phyloP scores from a whole-genome alignment of 805 yeast genomes.

The Barnettozyma salicaria region DNA sequence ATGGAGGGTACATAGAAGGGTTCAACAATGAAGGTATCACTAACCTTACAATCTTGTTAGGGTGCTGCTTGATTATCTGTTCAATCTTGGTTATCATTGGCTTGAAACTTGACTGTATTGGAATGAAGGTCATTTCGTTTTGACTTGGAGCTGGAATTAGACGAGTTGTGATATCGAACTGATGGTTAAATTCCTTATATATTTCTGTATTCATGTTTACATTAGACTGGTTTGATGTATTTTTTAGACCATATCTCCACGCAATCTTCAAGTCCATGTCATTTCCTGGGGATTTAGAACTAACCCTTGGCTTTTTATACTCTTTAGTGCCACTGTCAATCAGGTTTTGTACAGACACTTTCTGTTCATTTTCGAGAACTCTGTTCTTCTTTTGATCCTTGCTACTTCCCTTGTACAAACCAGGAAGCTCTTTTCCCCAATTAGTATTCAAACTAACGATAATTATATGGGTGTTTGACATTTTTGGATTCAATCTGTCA shows the following conservation, averaged over 20 bases:
- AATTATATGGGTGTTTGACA: constrained; percentile 50
- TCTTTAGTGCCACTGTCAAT: constrained; percentile 29
- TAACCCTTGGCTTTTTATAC: constrained; percentile 7
- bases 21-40: constrained; percentile 73
- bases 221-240: constrained; percentile 26
- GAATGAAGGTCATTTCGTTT: constrained; percentile 54
- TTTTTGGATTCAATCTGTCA: constrained; percentile 40
- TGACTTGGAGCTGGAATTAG: constrained; percentile 60
- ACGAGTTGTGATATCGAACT: constrained; percentile 72
- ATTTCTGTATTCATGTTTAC: constrained; percentile 26
- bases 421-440: constrained; percentile 74
- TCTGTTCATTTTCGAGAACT: constrained; percentile 51
- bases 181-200: constrained; percentile 52
- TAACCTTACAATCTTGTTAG: constrained; percentile 51
- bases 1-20: constrained; percentile 66
- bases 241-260: constrained; percentile 77
- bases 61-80: constrained; percentile 36
- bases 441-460: constrained; percentile 51
- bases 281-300: constrained; percentile 2
- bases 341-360: constrained; percentile 64
- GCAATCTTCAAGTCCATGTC: constrained; percentile 71
- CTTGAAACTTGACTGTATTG: constrained; percentile 28
- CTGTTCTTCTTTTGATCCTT: constrained; percentile 59
- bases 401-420: constrained; percentile 61
- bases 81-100: constrained; percentile 38